Percentiles rank a stretch among this genome's conserved stretches.
Conservation (phyloP, 495 filamentous ascomycete genomes). For the Thermothielavioides terrestris region DNA sequence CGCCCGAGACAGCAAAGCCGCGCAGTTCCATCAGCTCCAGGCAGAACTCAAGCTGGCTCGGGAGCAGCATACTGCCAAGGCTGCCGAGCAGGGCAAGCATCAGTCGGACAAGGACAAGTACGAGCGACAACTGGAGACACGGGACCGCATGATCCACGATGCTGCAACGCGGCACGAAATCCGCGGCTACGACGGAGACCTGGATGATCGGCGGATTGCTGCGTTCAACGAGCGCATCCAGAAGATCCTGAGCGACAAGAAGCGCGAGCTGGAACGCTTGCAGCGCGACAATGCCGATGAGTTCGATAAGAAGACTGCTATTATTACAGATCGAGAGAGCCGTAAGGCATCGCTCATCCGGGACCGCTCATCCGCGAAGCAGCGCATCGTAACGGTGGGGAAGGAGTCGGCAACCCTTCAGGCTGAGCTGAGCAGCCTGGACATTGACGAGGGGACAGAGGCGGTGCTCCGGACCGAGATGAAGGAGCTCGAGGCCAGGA, state of each 20-base stretch:
- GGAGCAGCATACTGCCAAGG: conserved; percentile 55
- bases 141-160: conserved; percentile 66
- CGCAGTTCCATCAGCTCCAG: conserved; percentile 55
- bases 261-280: conserved; percentile 61
- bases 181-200: conserved; percentile 69
- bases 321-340: conserved; percentile 59
- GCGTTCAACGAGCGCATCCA: conserved; percentile 70
- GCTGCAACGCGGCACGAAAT: conserved; percentile 72
- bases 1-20: conserved; percentile 52
- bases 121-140: conserved; percentile 62
- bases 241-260: conserved; percentile 70
- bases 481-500: conserved; percentile 55
- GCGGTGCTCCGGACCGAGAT: conserved; percentile 63
- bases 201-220: conserved; percentile 63
- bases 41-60: conserved; percentile 52
- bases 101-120: conserved; percentile 81
- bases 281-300: conserved; percentile 63
- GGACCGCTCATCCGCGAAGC: conserved; percentile 58
- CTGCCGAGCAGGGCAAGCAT: conserved; percentile 72
- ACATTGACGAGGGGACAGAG: conserved; percentile 75
- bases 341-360: conserved; percentile 58
- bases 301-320: conserved; percentile 54
- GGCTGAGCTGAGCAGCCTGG: conserved; percentile 55
- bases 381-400: conserved; percentile 62
- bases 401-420: conserved; percentile 54